These are phyloP conservation scores for Hypocrella siamensis DNA, from an alignment of 2,329 filamentous ascomycete genomes.

Conservation along the genomic window DNA sequence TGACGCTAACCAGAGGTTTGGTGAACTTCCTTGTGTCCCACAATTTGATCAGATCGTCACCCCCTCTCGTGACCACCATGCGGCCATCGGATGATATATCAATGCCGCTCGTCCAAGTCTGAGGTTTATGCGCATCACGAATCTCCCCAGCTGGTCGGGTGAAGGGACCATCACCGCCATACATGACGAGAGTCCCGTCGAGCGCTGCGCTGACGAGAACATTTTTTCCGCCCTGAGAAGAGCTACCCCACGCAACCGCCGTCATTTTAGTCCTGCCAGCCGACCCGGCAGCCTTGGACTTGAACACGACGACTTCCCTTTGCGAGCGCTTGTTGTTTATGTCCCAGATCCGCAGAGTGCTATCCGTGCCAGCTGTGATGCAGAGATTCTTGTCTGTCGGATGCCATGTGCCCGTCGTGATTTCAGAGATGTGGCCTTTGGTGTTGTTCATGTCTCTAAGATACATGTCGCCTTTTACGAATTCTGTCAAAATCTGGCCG, in stretches of 20 bases:
- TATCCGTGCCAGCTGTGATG: constrained; percentile 86
- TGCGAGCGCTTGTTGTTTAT: constrained; percentile 80
- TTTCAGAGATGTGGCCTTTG: constrained; percentile 87
- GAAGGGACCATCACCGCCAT: constrained; percentile 77
- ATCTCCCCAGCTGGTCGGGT: constrained; percentile 71
- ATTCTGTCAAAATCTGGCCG: constrained; percentile 72
- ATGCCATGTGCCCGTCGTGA: constrained; percentile 82
- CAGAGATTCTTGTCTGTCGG: constrained; percentile 72
- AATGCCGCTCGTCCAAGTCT: constrained; percentile 84
- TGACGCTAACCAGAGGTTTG: constrained; percentile 62
- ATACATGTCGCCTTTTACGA: constrained; percentile 98
- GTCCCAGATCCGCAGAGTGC: constrained; percentile 93
- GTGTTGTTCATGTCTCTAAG: constrained; percentile 94
- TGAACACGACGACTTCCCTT: constrained; percentile 90
- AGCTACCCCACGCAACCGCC: constrained; percentile 70
- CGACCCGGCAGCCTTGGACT: constrained; percentile 74
- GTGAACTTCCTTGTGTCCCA: constrained; percentile 98
- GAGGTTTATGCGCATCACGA: constrained; percentile 61
- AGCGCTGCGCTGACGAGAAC: constrained; percentile 69
- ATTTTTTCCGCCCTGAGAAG: constrained; percentile 61
- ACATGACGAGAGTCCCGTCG: constrained; percentile 86
- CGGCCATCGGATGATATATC: constrained; percentile 85
- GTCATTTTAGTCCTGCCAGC: constrained; percentile 92
- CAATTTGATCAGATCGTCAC: constrained; percentile 83
- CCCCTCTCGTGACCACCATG: constrained; percentile 78